Evolutionary conservation across 768 basidiomycete genomes (phyloP), one percentile per base, ranked within the genome.

Genomic region (Chalciporus pseudorubinellus): DNA sequence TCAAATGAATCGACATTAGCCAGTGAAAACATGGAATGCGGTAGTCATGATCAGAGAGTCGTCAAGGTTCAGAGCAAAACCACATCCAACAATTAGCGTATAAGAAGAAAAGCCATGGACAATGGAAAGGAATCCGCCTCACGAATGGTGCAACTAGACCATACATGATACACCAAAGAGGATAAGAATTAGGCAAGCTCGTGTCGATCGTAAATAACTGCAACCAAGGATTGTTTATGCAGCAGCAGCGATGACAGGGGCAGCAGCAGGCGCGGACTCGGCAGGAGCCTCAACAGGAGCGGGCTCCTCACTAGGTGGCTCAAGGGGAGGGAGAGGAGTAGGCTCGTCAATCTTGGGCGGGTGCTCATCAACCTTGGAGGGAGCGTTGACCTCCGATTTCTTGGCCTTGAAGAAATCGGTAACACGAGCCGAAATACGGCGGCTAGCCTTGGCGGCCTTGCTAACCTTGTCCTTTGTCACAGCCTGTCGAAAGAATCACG

Each of bases 291-390:
- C 65, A 51, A 59, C 59, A 8, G 72, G 68, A 36, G 67, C 64
- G 21, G 69, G 62, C 18, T 66, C 52, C 61, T 75, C 79, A 26
- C 56, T 55, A 6, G 63, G 65, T 13, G 68, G 63, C 60, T 75
- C 90, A 58, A 95, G 77, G 52, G 92, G 92, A 48, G 89, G 90
- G 56, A 93, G 82, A 11, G 87, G 87, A 26, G 79, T 62, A 44
- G 89, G 89, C 73, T 89, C 84, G 44, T 92, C 92, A 59, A 94
- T 88, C 77, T 85, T 84, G 58, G 92, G 92, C 34, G 92, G 90
- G 68, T 90, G 78, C 76, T 92, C 89, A 56, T 92, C 87, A 51
- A 93, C 89, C 78, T 92, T 93, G 41, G 89, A 77, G 50, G 91
- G 82, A 6, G 84, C 65, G 11, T 77, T 64, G 31, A 83, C 80